phyloP scores from a whole-genome alignment of 2,329 filamentous ascomycete genomes.

The Cladosporium cucumerinum region DNA sequence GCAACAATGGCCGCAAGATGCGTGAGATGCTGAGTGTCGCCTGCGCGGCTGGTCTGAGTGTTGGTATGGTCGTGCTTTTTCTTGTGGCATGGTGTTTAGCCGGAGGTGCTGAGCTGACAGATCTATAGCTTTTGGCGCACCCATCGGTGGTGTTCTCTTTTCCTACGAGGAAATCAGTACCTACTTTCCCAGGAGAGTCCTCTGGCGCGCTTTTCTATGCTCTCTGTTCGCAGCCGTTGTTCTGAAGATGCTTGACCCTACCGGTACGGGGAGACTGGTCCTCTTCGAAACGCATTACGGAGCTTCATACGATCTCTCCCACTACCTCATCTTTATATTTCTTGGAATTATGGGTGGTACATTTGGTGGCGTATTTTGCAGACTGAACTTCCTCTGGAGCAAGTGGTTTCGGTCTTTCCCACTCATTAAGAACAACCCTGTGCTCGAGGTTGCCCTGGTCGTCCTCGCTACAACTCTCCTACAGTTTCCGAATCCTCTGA shows the following conservation, averaged over 20 bases:
- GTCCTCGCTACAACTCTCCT: conserved; percentile 53
- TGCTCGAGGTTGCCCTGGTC: conserved; percentile 55
- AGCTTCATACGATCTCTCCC: conserved; percentile 51
- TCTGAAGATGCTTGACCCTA: conserved; percentile 57
- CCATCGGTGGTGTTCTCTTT: conserved; percentile 60
- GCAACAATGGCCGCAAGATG: conserved; percentile 56
- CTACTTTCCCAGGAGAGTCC: conserved; percentile 57
- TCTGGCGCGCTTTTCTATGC: conserved; percentile 59
- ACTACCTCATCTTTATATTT: conserved; percentile 57
- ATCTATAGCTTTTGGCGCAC: conserved; percentile 54
- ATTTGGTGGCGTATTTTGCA: conserved; percentile 59
- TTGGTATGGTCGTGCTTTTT: conserved; percentile 30
- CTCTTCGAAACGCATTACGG: conserved; percentile 60
- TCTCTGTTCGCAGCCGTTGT: conserved; percentile 55
- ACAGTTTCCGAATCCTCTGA: conserved; percentile 56
- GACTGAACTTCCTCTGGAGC: conserved; percentile 56
- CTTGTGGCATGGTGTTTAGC: neutral
- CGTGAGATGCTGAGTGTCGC: conserved; percentile 57
- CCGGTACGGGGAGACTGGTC: conserved; percentile 57
- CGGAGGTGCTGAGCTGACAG: neutral
- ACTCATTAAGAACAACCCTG: conserved; percentile 54
- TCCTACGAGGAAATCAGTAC: conserved; percentile 60
- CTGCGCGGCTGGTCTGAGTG: conserved; percentile 56
- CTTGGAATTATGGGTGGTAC: conserved; percentile 57
- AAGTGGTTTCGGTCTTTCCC: conserved; percentile 51